Percentiles rank a stretch among this genome's conserved stretches.
phyloP scores from a whole-genome alignment of 441 rosid species.

The Aquilaria agallochum region DNA sequence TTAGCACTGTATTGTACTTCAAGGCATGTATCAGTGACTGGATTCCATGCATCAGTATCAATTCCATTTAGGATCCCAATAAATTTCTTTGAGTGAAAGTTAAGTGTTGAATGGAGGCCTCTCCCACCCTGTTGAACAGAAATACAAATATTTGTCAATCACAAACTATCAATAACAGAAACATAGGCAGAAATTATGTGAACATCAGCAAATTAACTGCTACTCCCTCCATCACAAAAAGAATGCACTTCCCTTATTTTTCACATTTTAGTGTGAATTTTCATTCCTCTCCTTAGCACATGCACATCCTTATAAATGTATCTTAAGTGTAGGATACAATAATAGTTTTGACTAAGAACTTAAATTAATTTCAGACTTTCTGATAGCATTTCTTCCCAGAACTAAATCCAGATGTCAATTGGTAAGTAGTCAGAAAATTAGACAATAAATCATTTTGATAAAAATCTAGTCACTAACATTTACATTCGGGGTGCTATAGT shows the following conservation, averaged over 20 bases:
- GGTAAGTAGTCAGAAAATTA: no score
- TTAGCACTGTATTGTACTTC: constrained; percentile 72
- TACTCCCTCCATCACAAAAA: not conserved
- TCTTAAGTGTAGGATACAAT: no score
- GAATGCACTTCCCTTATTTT: no score
- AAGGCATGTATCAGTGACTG: constrained; percentile 68
- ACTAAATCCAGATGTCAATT: no score
- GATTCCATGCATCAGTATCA: constrained; percentile 94
- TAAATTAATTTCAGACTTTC: no score
- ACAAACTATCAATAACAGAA: not conserved
- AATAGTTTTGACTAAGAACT: no score
- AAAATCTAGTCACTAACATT: no score
- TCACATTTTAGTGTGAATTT: not conserved
- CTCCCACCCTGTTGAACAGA: constrained; percentile 68
- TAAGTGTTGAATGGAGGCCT: constrained; percentile 88
- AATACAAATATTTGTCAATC: not conserved
- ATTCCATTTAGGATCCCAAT: constrained; percentile 90
- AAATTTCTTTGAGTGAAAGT: constrained; percentile 80
- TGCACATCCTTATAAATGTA: no score
- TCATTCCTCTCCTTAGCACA: no score
- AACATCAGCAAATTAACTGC: not conserved
- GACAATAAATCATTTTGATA: no score
- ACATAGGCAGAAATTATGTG: not conserved
- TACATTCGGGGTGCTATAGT: no score
- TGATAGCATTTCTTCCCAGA: no score